A percentile compares a stretch with the other conserved stretches of the same genome.
phyloP scores from a whole-genome alignment of 225 moss, liverwort and hornwort species.

The Marchantia polymorpha region DNA sequence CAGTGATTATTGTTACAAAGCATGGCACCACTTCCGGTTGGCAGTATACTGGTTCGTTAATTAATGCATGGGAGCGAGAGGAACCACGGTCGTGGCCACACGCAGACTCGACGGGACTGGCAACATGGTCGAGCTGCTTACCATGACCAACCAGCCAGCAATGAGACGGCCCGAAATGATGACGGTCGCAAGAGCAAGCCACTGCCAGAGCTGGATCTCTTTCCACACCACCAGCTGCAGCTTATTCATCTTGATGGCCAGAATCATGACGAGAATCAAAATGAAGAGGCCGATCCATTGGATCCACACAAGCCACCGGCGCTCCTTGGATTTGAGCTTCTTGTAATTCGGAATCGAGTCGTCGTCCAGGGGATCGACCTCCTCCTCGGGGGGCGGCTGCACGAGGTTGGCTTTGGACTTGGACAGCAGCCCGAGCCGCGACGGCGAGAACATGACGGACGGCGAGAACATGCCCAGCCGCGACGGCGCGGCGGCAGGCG shows the following conservation, averaged over 20 bases:
- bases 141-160: constrained; percentile 91
- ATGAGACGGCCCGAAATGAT: constrained; percentile 92
- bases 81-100: no score
- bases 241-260: constrained; percentile 60
- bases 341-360: constrained; percentile 91
- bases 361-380: constrained; percentile 78
- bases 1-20: no score
- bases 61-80: no score
- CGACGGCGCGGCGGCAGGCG: constrained; percentile 28
- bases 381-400: constrained; percentile 26
- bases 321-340: constrained; percentile 59
- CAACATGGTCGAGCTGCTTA: constrained; percentile 26
- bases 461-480: constrained; percentile 32
- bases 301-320: constrained; percentile 54
- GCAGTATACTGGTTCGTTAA: no score
- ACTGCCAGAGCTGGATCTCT: constrained; percentile 84
- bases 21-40: no score
- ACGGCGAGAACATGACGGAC: constrained; percentile 37
- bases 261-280: constrained; percentile 62
- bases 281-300: constrained; percentile 66
- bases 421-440: constrained; percentile 33
- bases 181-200: constrained; percentile 89
- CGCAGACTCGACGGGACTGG: not conserved
- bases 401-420: constrained; percentile 40
- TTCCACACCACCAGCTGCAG: constrained; percentile 65